Evolutionary conservation across 2,329 filamentous ascomycete genomes (phyloP).

Genomic region (Exophiala phaeomuriformis): DNA sequence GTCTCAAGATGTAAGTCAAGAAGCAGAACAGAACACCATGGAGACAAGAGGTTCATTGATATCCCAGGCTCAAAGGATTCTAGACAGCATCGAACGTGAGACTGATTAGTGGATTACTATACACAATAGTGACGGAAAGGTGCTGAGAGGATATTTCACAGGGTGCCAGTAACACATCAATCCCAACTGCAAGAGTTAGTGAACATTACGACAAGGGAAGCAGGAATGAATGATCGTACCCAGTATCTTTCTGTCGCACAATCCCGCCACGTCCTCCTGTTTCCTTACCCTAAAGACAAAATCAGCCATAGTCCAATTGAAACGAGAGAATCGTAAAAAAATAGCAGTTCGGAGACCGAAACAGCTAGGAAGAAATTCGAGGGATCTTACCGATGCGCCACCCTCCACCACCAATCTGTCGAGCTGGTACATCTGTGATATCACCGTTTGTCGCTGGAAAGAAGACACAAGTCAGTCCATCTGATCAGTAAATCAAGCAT

Average conservation of each 20-base stretch:
- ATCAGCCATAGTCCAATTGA: too few species aligned
- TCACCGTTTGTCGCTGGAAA: slow-evolving; percentile 78
- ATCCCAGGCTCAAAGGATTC: slow-evolving; percentile 8
- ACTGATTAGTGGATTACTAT: slow-evolving; percentile 11
- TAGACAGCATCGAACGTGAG: slow-evolving; percentile 6
- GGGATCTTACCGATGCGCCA: slow-evolving; percentile 60
- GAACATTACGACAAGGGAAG: neutral
- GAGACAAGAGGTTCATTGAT: slow-evolving; percentile 8
- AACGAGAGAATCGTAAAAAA: slow-evolving; percentile 14
- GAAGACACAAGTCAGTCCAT: slow-evolving; percentile 32
- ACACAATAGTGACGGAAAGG: neutral
- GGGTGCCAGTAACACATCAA: slow-evolving; percentile 3
- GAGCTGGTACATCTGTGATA: slow-evolving; percentile 91
- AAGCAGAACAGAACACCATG: neutral
- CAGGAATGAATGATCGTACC: slow-evolving; percentile 46
- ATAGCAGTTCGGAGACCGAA: neutral
- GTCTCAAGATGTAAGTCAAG: too few species aligned
- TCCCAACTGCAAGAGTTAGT: slow-evolving; percentile 19
- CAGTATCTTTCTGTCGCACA: slow-evolving; percentile 68
- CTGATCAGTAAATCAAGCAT: neutral
- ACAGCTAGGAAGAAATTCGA: slow-evolving; percentile 4
- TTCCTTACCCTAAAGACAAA: slow-evolving; percentile 56
- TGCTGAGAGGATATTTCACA: neutral
- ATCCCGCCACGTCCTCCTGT: slow-evolving; percentile 59
- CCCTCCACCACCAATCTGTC: slow-evolving; percentile 89